These are phyloP conservation scores for Candida tibetensis DNA, from an alignment of 805 yeast species.

Conservation along the genomic window DNA sequence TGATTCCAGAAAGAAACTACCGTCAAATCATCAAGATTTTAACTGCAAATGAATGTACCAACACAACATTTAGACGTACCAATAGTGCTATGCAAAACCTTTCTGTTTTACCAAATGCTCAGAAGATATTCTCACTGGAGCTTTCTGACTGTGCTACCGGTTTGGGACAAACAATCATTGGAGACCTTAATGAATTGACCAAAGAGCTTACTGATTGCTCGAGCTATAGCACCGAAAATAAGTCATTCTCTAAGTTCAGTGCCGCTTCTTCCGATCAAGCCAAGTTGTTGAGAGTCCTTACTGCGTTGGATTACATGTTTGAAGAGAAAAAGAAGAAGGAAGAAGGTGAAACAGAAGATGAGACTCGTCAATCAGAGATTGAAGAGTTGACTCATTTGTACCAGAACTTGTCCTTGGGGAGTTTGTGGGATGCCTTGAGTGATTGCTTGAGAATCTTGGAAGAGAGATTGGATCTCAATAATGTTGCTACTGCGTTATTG, in stretches of 20 bases:
- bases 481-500: slow-evolving; percentile 71
- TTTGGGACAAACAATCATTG: slow-evolving; percentile 53
- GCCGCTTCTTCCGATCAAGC: slow-evolving; percentile 85
- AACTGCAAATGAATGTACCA: slow-evolving; percentile 79
- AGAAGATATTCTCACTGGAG: slow-evolving; percentile 62
- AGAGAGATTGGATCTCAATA: slow-evolving; percentile 47
- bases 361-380: slow-evolving; percentile 21
- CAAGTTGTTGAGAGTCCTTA: slow-evolving; percentile 76
- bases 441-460: slow-evolving; percentile 65
- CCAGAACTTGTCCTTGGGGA: slow-evolving; percentile 65
- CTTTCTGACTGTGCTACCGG: slow-evolving; percentile 61
- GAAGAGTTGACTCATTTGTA: slow-evolving; percentile 60
- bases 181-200: slow-evolving; percentile 52
- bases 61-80: slow-evolving; percentile 80
- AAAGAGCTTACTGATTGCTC: slow-evolving; percentile 38
- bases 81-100: slow-evolving; percentile 78
- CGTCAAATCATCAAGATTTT: slow-evolving; percentile 63
- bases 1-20: slow-evolving; percentile 60
- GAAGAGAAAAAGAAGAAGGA: slow-evolving; percentile 38
- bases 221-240: slow-evolving; percentile 46
- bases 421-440: slow-evolving; percentile 82
- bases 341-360: slow-evolving; percentile 13
- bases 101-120: slow-evolving; percentile 58
- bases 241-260: slow-evolving; percentile 64
- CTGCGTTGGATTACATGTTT: slow-evolving; percentile 82